A percentile compares a stretch with the other conserved stretches of the same genome.
Conservation (phyloP, 805 yeast genomes). For the Wickerhamomyces tratensis region DNA sequence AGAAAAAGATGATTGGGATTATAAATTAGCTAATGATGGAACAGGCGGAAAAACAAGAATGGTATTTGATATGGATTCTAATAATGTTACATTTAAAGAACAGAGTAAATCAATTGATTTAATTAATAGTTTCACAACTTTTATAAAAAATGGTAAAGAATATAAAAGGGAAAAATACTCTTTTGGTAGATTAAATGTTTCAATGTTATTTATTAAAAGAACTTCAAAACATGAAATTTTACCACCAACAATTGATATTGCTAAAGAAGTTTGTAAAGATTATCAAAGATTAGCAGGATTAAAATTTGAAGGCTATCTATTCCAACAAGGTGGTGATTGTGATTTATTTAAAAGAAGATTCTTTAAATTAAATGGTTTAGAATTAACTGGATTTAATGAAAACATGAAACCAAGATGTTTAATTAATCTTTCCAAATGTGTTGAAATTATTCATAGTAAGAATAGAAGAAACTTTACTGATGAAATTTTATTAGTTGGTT, state of each 20-base stretch:
- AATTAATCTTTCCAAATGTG: conserved; percentile 65
- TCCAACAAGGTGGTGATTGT: conserved; percentile 91
- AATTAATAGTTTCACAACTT: conserved; percentile 73
- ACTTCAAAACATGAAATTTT: conserved; percentile 47
- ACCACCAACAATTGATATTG: conserved; percentile 59
- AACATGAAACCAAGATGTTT: conserved; percentile 63
- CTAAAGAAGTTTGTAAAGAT: conserved; percentile 31
- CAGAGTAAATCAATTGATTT: conserved; percentile 47
- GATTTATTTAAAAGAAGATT: conserved; percentile 59
- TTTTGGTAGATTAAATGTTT: conserved; percentile 58
- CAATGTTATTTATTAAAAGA: conserved; percentile 63
- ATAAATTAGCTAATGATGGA: conserved; percentile 72
- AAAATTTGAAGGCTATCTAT: conserved; percentile 56
- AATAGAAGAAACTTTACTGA: conserved; percentile 59
- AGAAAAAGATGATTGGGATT: conserved; percentile 47
- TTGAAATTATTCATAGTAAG: conserved; percentile 22
- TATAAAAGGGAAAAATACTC: conserved; percentile 38
- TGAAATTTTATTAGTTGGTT: conserved; percentile 57
- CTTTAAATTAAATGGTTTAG: conserved; percentile 64
- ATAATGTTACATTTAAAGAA: conserved; percentile 43
- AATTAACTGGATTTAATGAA: conserved; percentile 71
- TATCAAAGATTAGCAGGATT: conserved; percentile 24
- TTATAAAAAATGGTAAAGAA: conserved; percentile 19
- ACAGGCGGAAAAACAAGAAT: conserved; percentile 78
- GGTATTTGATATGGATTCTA: conserved; percentile 47